These are phyloP conservation scores for Agastache rugosa DNA, from an alignment of 257 asterid genomes.

Conservation along the genomic window DNA sequence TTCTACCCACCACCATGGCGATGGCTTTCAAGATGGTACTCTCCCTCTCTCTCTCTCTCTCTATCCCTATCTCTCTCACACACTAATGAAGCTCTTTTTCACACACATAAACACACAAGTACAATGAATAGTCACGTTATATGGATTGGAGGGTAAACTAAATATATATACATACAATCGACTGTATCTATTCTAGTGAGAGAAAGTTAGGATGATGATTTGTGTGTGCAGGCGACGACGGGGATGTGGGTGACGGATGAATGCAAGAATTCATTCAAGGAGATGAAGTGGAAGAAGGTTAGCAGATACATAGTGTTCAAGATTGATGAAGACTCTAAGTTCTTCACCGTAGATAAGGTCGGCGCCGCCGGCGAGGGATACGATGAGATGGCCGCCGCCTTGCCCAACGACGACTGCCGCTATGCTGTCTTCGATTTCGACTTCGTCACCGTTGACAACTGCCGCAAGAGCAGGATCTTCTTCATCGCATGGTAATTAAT, in stretches of 20 bases:
- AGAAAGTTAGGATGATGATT: not conserved
- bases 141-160: no score
- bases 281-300: slow-evolving; percentile 94
- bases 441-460: slow-evolving; percentile 86
- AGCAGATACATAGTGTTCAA: slow-evolving; percentile 80
- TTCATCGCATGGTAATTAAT: slow-evolving; percentile 81
- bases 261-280: slow-evolving; percentile 91
- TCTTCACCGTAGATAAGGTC: slow-evolving; percentile 80
- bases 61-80: not conserved
- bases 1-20: slow-evolving; percentile 61
- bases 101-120: no score
- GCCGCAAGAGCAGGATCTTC: slow-evolving; percentile 96
- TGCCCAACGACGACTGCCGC: slow-evolving; percentile 90
- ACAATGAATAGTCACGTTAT: no score
- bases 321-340: slow-evolving; percentile 71
- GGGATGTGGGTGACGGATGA: slow-evolving; percentile 93
- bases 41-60: not conserved
- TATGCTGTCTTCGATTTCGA: slow-evolving; percentile 94
- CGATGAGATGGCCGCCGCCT: slow-evolving; percentile 72
- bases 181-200: not conserved
- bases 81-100: not conserved
- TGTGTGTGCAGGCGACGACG: slow-evolving; percentile 62
- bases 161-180: no score
- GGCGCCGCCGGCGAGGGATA: slow-evolving; percentile 81
- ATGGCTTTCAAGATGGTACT: slow-evolving; percentile 97